Evolutionary conservation across 352 stramenopile genomes (phyloP), one percentile per base, ranked within the genome.

Genomic region (Thraustochytrium striatum): DNA sequence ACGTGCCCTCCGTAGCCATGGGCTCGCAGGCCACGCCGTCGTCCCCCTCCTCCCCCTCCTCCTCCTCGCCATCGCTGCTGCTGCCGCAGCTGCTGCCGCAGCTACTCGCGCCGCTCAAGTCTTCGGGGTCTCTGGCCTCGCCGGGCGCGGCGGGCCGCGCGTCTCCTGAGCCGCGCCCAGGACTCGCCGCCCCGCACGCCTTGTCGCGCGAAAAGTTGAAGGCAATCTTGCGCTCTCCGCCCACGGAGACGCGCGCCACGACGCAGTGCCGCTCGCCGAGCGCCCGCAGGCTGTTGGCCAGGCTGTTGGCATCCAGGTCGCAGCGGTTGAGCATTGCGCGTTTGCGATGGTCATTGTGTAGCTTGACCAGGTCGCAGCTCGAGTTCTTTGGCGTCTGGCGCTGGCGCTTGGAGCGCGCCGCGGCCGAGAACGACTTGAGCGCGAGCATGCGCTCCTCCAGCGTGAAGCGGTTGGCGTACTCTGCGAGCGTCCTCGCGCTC

Each of bases 301-400:
- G 28, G n/a, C 61, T 32, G 28, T 16, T 16, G n/a, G 25, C 2
- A 43, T 30, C 13, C 41, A 43, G 11, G 50, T 75, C 65, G 8
- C 65, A 16, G 65, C 30, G 65, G 21, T 75, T 61, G 25, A 75
- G 43, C 65, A 75, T 75, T 25, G 65, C 65, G 52, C 65, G 65
- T 28, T 75, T 75, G 25, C 43, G 44, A 30, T 75, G 65, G 7
- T 30, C 52, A 11, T 75, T 75, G 50, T 75, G 65, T 1, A 75
- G 65, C 30, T 75, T 75, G 65, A 75, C 65, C 41, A 75, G 65
- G 52, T 75, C 65, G 39, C 65, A 75, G 1, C 41, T 70, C 7
- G 65, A 75, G 50, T 75, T 75, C 16, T 43, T 39, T 11, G 65
- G 52, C 3, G 65, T 61, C 30, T 75, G 65, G 44, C 65, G 44